Evolutionary conservation across 768 basidiomycete species (phyloP).

Genomic region (Rhodocollybia butyracea): DNA sequence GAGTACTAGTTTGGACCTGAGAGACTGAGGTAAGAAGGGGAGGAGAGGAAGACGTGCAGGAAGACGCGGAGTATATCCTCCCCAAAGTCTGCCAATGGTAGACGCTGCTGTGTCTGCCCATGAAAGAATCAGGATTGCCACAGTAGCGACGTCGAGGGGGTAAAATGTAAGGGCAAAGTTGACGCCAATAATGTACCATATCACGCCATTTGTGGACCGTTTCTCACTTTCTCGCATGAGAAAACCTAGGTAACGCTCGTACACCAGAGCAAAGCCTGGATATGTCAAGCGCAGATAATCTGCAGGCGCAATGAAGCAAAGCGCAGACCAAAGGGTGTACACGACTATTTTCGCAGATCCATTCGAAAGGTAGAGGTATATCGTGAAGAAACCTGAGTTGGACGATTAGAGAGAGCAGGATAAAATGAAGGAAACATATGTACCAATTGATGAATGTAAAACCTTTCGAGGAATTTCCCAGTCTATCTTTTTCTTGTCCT

Average conservation of each 20-base stretch:
- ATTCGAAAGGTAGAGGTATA: conserved; percentile 52
- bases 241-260: conserved; percentile 71
- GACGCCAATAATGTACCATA: conserved; percentile 89
- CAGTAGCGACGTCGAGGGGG: conserved; percentile 85
- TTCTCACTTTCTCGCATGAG: conserved; percentile 90
- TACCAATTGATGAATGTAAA: conserved; percentile 87
- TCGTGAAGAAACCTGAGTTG: conserved; percentile 57
- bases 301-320: conserved; percentile 67
- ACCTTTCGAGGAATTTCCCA: conserved; percentile 91
- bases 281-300: conserved; percentile 73
- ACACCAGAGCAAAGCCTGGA: conserved; percentile 61
- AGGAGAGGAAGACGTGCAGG: conserved; percentile 37
- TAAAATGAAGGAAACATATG: conserved; percentile 21
- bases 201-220: conserved; percentile 77
- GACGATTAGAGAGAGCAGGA: conserved; percentile 1
- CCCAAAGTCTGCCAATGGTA: conserved; percentile 80
- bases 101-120: conserved; percentile 97
- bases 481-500: conserved; percentile 46
- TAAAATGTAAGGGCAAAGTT: conserved; percentile 71
- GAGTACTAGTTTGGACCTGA: conserved; percentile 23
- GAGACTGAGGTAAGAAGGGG: conserved; percentile 13
- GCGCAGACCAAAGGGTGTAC: conserved; percentile 56
- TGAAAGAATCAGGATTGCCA: conserved; percentile 86
- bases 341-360: conserved; percentile 51
- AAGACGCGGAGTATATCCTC: conserved; percentile 52